Evolutionary conservation across 2,329 filamentous ascomycete species (phyloP).

Genomic region (Talaromyces sp.): DNA sequence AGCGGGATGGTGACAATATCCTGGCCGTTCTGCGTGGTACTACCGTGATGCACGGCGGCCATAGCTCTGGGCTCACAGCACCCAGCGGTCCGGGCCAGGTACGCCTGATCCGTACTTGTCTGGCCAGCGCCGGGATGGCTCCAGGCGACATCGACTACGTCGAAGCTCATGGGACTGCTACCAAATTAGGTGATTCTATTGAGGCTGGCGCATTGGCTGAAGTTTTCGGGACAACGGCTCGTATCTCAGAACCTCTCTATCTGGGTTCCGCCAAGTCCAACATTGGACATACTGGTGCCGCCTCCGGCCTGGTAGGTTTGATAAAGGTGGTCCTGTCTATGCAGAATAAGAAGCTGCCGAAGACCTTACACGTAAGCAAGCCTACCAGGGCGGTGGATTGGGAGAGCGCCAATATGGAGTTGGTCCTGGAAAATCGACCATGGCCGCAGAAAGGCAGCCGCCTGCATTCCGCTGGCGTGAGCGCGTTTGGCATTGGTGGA

Average conservation of each 20-base stretch:
- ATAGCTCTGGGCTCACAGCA: conserved; percentile 51
- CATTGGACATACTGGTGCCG: conserved; percentile 21
- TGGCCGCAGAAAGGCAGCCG: no score
- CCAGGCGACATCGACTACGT: conserved; percentile 12
- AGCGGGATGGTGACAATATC: conserved; percentile 17
- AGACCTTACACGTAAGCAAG: no score
- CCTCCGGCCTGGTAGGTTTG: conserved; percentile 16
- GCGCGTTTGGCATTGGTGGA: no score
- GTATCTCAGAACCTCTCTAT: neutral
- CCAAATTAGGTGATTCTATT: conserved; percentile 23
- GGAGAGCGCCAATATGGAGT: no score
- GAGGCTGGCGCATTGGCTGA: conserved; percentile 41
- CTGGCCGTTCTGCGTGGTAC: conserved; percentile 13
- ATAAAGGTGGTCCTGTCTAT: conserved; percentile 21
- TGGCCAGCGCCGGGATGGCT: neutral
- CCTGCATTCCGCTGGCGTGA: no score
- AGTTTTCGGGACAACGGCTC: neutral
- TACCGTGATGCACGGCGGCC: conserved; percentile 22
- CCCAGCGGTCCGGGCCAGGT: conserved; percentile 45
- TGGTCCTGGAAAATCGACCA: no score
- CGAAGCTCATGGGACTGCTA: conserved; percentile 10
- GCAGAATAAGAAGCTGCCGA: no score
- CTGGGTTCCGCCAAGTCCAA: conserved; percentile 24
- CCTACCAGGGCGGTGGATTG: no score
- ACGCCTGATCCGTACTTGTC: neutral